phyloP scores from a whole-genome alignment of 2,329 filamentous ascomycete species.

The Cyphellophora europaea region DNA sequence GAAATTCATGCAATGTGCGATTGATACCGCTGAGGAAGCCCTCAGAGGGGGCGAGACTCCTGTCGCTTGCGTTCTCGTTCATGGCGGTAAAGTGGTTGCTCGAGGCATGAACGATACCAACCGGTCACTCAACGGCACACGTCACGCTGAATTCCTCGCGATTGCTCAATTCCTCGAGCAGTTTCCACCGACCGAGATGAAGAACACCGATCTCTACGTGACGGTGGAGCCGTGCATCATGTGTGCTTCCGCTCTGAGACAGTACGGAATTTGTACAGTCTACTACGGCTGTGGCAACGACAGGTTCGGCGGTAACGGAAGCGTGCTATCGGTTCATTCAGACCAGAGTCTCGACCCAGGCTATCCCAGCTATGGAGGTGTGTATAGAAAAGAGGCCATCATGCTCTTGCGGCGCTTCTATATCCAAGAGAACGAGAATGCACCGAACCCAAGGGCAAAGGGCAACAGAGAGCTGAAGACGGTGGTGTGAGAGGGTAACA shows the following conservation, averaged over 20 bases:
- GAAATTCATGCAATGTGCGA: slow-evolving; percentile 19
- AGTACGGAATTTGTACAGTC: slow-evolving; percentile 78
- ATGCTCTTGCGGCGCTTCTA: slow-evolving; percentile 89
- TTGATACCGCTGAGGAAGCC: slow-evolving; percentile 59
- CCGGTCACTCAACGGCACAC: slow-evolving; percentile 73
- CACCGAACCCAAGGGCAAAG: slow-evolving; percentile 55
- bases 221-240: slow-evolving; percentile 98
- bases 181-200: slow-evolving; percentile 59
- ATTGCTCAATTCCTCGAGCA: slow-evolving; percentile 56
- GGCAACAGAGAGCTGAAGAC: slow-evolving; percentile 56
- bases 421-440: slow-evolving; percentile 91
- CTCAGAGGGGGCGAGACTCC: slow-evolving; percentile 84
- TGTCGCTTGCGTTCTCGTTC: slow-evolving; percentile 89
- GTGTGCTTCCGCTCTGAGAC: slow-evolving; percentile 87
- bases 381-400: slow-evolving; percentile 86
- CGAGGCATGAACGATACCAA: slow-evolving; percentile 97
- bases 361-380: slow-evolving; percentile 75
- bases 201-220: slow-evolving; percentile 76
- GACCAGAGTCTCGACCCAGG: slow-evolving; percentile 55
- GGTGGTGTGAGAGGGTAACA: slow-evolving; percentile 11
- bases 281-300: slow-evolving; percentile 96
- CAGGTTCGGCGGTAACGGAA: slow-evolving; percentile 91
- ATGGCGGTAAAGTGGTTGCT: slow-evolving; percentile 69
- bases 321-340: slow-evolving; percentile 59
- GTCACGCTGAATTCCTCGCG: slow-evolving; percentile 92